Evolutionary conservation across 768 basidiomycete genomes (phyloP).

Genomic region (Phylloporus sp.): DNA sequence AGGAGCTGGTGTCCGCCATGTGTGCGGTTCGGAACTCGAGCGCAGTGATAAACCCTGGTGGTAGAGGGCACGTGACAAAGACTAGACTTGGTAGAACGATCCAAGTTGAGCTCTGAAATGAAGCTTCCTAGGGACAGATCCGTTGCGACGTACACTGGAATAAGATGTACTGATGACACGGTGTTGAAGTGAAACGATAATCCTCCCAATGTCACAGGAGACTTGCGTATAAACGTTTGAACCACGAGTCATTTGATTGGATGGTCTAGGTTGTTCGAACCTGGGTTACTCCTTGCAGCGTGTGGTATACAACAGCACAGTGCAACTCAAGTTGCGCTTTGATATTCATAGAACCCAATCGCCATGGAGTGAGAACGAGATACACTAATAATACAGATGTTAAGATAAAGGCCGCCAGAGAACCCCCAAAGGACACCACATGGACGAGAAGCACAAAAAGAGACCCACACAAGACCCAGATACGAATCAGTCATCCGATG

Average conservation of each 20-base stretch:
- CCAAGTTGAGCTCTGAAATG: not conserved
- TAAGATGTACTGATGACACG: not conserved
- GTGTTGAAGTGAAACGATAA: not conserved
- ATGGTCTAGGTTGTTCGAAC: no score
- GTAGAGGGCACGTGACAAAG: not conserved
- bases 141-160: not conserved
- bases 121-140: not conserved
- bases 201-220: no score
- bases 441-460: not conserved
- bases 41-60: not conserved
- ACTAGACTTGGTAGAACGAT: not conserved
- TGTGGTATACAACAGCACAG: no score
- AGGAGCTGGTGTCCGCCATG: constrained; percentile 11
- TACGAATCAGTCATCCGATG: constrained; percentile 23
- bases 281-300: no score
- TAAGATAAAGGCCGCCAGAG: not conserved
- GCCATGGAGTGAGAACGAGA: not conserved
- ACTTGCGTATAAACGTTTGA: no score
- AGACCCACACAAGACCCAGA: not conserved
- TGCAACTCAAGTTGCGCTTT: no score
- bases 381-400: constrained; percentile 16
- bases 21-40: not conserved
- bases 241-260: no score
- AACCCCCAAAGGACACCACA: constrained; percentile 12
- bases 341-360: not conserved